These are phyloP conservation scores for Cocos nucifera DNA, from an alignment of 176 grass and related monocot species.

Conservation along the genomic window DNA sequence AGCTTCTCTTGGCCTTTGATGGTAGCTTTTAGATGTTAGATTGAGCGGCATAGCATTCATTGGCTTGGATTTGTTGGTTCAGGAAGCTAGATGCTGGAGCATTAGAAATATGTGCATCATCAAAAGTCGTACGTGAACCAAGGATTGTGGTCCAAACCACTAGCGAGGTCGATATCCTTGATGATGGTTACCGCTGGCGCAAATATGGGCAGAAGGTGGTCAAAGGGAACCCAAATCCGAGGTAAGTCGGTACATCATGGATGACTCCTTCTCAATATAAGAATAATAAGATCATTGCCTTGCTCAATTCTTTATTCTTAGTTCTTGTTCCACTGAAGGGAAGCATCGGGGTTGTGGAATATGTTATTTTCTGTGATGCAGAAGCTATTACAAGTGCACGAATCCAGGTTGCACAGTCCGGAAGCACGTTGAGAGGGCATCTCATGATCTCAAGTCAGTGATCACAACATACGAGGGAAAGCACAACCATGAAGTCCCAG, in stretches of 20 bases:
- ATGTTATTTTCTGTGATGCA: not conserved
- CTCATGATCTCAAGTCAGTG: conserved; percentile 94
- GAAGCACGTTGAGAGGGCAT: conserved; percentile 95
- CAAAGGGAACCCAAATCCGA: conserved; percentile 99
- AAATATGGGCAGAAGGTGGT: conserved; percentile 99
- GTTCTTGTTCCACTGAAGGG: too few relatives aligned
- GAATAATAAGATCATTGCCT: too few relatives aligned
- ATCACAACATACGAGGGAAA: conserved; percentile 90
- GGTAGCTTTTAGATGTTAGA: not conserved
- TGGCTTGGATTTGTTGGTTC: too few relatives aligned
- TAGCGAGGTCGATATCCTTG: conserved; percentile 95
- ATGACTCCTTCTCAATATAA: too few relatives aligned
- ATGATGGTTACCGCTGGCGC: conserved; percentile 94
- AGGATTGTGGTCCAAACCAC: conserved; percentile 91
- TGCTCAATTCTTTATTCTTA: too few relatives aligned
- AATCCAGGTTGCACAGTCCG: conserved; percentile 34
- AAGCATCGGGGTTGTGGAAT: too few relatives aligned
- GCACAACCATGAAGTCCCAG: conserved; percentile 97
- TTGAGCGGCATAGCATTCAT: too few relatives aligned
- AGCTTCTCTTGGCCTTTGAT: not conserved
- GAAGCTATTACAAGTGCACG: too few relatives aligned
- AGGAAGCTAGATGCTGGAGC: conserved; percentile 15
- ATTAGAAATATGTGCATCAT: conserved; percentile 66
- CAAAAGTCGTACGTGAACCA: conserved; percentile 72
- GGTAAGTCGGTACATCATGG: conserved; percentile 27